Base-by-base conservation (phyloP, 1,284 basidiomycete genomes). In the Ceratobasidium theobromae region DNA sequence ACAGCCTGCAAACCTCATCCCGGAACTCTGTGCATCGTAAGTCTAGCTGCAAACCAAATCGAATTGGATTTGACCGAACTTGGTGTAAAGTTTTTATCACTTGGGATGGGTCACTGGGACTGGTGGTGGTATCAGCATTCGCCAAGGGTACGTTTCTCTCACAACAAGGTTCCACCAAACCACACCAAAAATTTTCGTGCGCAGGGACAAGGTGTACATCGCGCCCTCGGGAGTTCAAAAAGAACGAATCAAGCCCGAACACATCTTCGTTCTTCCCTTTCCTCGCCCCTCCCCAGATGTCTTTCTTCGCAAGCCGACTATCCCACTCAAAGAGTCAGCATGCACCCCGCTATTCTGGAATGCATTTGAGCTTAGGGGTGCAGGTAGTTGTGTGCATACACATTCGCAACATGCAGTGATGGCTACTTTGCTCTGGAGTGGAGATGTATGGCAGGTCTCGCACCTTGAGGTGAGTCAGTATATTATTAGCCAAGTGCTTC, bases 261-360 rank as follows among this genome's bases (percentile, higher is more conserved):
- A 93, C 75, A 91, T 94, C 67, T 94, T 93, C 71, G 90, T 93
- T 16, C 80, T 93, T n/a, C 88, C 89, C 0, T 91, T 84, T 71
- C 87, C 88, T 0, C 86, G 88, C 72, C 75, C 80, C 1, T 75
- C 76, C 0, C 73, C 80, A 2, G 82, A 89, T 54, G 79, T 86
- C 68, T 91, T 92, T 76, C 81, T 93, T 54, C 83, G 91, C 53
- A 83, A 86, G 32, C 91, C 91, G 1, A 78, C 78, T 14, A 75
- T 80, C 69, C 82, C 84, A 70, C 78, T 92, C 69, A 91, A 88
- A 72, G 89, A 92, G 73, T 89, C 87, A 1, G 88, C 88, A 1
- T 93, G 90, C 75, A 93, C 91, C 0, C 92, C 91, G 5, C 78
- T 94, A n/a, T 94, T 94, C 79, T 93, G 89, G 89, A 93, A 93